phyloP scores from a whole-genome alignment of 352 stramenopile genomes.

The Saprolegnia parasitica region DNA sequence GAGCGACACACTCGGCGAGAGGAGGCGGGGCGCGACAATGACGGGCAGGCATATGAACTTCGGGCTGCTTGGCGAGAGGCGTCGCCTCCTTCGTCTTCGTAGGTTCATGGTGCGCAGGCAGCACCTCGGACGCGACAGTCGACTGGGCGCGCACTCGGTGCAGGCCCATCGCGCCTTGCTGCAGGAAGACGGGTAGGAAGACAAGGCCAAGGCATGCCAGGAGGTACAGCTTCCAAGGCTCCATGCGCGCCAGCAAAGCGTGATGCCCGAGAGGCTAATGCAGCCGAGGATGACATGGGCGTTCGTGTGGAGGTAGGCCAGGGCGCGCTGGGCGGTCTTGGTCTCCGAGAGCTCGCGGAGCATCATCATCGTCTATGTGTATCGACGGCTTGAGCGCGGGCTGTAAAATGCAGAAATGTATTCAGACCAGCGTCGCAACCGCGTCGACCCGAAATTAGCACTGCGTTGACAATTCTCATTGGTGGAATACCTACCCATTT shows the following conservation, averaged over 20 bases:
- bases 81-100: neutral
- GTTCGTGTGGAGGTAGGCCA: neutral
- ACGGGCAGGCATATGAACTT: slow-evolving; percentile 2
- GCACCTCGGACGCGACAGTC: neutral
- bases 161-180: slow-evolving; percentile 1
- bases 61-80: neutral
- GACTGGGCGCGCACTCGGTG: neutral
- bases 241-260: slow-evolving; percentile 14
- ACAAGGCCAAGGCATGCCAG: slow-evolving; percentile 18
- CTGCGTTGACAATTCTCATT: neutral
- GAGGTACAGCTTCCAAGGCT: slow-evolving; percentile 26
- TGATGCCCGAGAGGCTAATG: slow-evolving; percentile 20
- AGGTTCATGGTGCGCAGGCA: neutral
- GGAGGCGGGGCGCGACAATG: no score
- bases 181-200: slow-evolving; percentile 27
- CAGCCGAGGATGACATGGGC: slow-evolving; percentile 13
- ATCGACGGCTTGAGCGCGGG: neutral
- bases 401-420: slow-evolving; percentile 21
- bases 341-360: slow-evolving; percentile 14
- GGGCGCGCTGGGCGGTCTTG: neutral
- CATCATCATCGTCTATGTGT: slow-evolving; percentile 8
- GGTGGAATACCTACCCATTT: neutral
- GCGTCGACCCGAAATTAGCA: neutral
- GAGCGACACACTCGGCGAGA: slow-evolving; percentile 15
- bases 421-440: neutral